Evolutionary conservation across 1,284 basidiomycete genomes (phyloP), one percentile per base, ranked within the genome.

Genomic region (Pseudomicrostroma phylloplanum): DNA sequence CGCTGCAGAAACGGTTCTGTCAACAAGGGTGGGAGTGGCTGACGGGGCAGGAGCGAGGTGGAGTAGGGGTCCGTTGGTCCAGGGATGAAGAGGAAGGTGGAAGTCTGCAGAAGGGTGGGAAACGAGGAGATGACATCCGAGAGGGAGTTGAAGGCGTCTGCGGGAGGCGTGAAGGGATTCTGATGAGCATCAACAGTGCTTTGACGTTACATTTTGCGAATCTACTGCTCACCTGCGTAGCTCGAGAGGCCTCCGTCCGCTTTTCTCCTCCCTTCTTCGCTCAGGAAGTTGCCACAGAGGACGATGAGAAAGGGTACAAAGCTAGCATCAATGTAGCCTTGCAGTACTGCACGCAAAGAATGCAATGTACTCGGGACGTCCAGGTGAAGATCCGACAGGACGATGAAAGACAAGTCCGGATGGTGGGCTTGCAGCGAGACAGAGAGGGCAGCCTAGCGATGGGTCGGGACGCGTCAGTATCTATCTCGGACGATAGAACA

Each of bases 361-460:
- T 83, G 80, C 12, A 96, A 80, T 0, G 91, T 92, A 62, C 88
- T 85, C 0, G 90, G 87, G 67, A 92, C 87, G 80, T 99, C 93
- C n/a, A 96, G 82, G 86, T 90, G 91, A 4, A 94, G 86, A 78
- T 99, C 96, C 0, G 93, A 97, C 30, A 98, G 84, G 67, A 97
- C 87, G 78, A 96, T 91, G 81, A 98, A 65, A 60, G 69, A 92
- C 57, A 91, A 86, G n/a, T 80, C 78, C 15, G 72, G 71, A 61
- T 80, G 78, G 13, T 63, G 57, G 25, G 74, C 62, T 58, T 81
- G 51, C 21, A 54, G 21, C 7, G 51, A 54, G 17, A 23, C 7
- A 6, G 51, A 54, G 17, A 54, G 51, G 6, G 51, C n/a, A 6
- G 19, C 21, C 25, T 48, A 12, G 43, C 15, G 43, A 21, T 12